Conservation (phyloP, 2,329 filamentous ascomycete genomes). For the Pseudocercospora pini-densiflorae region DNA sequence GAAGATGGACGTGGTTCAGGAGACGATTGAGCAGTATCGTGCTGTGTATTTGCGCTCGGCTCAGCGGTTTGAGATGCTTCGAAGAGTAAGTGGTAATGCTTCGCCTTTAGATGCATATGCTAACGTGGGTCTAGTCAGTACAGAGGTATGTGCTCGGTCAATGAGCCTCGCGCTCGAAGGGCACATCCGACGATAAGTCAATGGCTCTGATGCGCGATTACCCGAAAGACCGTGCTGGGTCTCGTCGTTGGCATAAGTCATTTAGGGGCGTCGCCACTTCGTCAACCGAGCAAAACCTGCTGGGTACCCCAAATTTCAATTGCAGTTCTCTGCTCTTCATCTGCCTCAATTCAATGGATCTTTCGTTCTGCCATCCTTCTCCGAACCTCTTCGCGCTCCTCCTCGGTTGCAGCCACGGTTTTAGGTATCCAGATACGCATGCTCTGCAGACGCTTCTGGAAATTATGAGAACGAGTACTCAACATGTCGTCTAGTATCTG, state of each 20-base stretch:
- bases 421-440: background rate
- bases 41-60: constrained; percentile 83
- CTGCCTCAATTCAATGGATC: background rate
- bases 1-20: constrained; percentile 73
- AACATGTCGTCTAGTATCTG: background rate
- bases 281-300: no score
- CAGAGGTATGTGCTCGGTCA: constrained; percentile 20
- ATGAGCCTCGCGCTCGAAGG: background rate
- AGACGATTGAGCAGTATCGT: constrained; percentile 85
- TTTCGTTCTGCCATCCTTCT: background rate
- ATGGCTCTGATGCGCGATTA: no score
- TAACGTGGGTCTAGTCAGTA: constrained; percentile 18
- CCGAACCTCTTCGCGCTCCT: background rate
- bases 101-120: background rate
- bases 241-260: no score
- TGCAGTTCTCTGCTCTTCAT: background rate
- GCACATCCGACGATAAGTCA: no score
- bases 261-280: no score
- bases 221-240: no score
- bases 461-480: background rate
- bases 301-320: no score
- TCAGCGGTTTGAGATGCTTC: constrained; percentile 70
- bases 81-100: constrained; percentile 50
- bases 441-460: background rate
- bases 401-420: background rate